Base-by-base conservation (phyloP, 768 basidiomycete genomes). In the Leccinum ochraceum region DNA sequence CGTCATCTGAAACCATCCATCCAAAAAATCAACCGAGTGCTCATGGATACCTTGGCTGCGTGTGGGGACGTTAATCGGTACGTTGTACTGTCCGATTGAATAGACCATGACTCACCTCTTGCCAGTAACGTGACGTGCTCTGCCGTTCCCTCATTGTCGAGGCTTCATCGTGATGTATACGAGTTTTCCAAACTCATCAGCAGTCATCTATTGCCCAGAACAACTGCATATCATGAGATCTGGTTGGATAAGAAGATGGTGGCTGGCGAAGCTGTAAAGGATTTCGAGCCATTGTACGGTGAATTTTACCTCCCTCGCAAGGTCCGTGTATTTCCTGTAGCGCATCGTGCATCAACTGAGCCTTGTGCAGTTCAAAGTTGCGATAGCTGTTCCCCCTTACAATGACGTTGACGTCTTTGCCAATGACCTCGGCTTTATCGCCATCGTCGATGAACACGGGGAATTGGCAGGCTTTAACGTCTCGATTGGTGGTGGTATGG, bases 181-280 rank as follows among this genome's bases (percentile, higher is more conserved):
- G 82, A 88, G 42, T 97, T 98, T 68, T 83, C 94, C 3, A 93
- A 89, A 69, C 79, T 80, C 60, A 83, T 95, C 69, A 95, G 93
- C 76, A 85, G 87, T 61, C 88, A 92, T 69, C 83, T 99, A 46
- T 81, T 97, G 36, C 97, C 97, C 22, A 83, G 86, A 50, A 98
- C 95, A 5, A 86, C 87, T 4, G 97, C 97, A 6, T 98, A 99
- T 74, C 94, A 98, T 71, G 97, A 99, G 76, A 98, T 99, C 63
- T 99, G 96, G 96, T 81, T 98, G 48, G 95, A 98, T 79, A 95
- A 97, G 80, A 97, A 97, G 79, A 77, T 94, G 67, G 90, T 99
- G 54, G 93, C 90, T 4, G 97, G 96, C 17, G 95, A 94, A 37
- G 94, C 95, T 6, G 76, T 97, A 61, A 91, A 95, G 71, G 95